Evolutionary conservation across 129 eudicot species (phyloP).

Genomic region (Lactuca sativa): DNA sequence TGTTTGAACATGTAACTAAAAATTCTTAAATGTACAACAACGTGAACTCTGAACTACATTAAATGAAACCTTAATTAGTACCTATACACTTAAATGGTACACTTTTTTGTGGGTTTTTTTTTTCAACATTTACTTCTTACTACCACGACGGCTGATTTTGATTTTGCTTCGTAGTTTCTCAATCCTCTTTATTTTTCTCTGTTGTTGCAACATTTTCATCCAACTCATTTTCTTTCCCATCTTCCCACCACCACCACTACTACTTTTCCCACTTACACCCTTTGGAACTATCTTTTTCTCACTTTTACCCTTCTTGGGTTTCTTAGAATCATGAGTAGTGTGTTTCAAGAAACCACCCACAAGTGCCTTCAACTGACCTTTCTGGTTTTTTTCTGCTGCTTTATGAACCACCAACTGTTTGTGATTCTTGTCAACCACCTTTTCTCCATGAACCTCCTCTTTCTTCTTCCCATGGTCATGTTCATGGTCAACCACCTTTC

Average conservation of each 20-base stretch:
- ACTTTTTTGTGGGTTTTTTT: too few relatives aligned
- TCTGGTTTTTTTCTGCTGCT: slow-evolving; percentile 31
- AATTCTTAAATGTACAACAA: too few relatives aligned
- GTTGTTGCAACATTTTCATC: slow-evolving; percentile 49
- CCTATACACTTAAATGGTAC: not conserved
- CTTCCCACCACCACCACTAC: slow-evolving; percentile 26
- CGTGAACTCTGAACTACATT: too few relatives aligned
- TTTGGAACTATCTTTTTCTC: not conserved
- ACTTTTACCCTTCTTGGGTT: slow-evolving; percentile 36
- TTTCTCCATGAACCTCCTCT: slow-evolving; percentile 27
- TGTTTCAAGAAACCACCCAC: slow-evolving; percentile 51
- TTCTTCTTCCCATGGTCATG: too few relatives aligned
- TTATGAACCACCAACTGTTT: slow-evolving; percentile 31
- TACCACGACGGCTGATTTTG: slow-evolving; percentile 34
- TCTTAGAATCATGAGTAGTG: slow-evolving; percentile 31
- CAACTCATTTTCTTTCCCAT: slow-evolving; percentile 41
- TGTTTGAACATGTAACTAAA: too few relatives aligned
- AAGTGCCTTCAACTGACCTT: slow-evolving; percentile 41
- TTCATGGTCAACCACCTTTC: slow-evolving; percentile 10
- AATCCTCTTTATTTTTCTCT: slow-evolving; percentile 40
- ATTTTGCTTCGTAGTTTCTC: slow-evolving; percentile 48
- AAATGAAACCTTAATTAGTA: too few relatives aligned
- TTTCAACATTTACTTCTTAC: slow-evolving; percentile 1
- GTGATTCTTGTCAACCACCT: slow-evolving; percentile 15
- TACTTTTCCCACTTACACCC: slow-evolving; percentile 11